These are phyloP conservation scores for Stenocarpella maydis DNA, from an alignment of 2,329 filamentous ascomycete genomes.

Conservation along the genomic window DNA sequence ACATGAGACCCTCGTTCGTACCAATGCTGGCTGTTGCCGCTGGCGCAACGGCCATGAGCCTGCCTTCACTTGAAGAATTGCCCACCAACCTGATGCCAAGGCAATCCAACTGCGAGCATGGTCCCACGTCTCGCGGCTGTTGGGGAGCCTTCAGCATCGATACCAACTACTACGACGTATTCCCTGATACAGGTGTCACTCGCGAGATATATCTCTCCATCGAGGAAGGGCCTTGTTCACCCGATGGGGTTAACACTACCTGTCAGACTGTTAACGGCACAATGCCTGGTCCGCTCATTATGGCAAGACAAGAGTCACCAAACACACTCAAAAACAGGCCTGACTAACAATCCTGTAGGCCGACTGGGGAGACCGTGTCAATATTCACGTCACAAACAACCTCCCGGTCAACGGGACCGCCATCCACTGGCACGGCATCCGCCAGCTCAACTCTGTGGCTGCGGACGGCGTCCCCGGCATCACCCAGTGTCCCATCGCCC, in stretches of 20 bases:
- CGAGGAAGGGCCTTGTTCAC: conserved; percentile 37
- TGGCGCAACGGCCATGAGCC: conserved; percentile 23
- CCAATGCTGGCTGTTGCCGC: conserved; percentile 27
- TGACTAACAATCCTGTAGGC: conserved; percentile 40
- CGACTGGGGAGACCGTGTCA: conserved; percentile 54
- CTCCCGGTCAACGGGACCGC: conserved; percentile 54
- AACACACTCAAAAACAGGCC: conserved; percentile 41
- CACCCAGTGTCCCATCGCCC: conserved; percentile 52
- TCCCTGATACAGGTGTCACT: conserved; percentile 37
- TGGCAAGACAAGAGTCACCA: conserved; percentile 31
- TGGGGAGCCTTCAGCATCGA: conserved; percentile 45
- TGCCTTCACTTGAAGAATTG: conserved; percentile 15
- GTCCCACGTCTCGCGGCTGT: conserved; percentile 39
- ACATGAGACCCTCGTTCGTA: conserved; percentile 20
- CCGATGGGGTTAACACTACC: conserved; percentile 38
- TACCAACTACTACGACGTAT: conserved; percentile 45
- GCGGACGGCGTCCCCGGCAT: conserved; percentile 53
- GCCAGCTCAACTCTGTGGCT: conserved; percentile 52
- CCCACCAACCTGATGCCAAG: conserved; percentile 25
- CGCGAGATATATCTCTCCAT: conserved; percentile 41
- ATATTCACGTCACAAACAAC: conserved; percentile 69
- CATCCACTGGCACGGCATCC: conserved; percentile 58
- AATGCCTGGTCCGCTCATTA: conserved; percentile 44
- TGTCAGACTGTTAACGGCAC: conserved; percentile 46
- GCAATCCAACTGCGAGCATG: conserved; percentile 36